A percentile compares a stretch with the other conserved stretches of the same genome.
Conservation (phyloP, 1,284 basidiomycete species). For the Gymnopus androsaceus region DNA sequence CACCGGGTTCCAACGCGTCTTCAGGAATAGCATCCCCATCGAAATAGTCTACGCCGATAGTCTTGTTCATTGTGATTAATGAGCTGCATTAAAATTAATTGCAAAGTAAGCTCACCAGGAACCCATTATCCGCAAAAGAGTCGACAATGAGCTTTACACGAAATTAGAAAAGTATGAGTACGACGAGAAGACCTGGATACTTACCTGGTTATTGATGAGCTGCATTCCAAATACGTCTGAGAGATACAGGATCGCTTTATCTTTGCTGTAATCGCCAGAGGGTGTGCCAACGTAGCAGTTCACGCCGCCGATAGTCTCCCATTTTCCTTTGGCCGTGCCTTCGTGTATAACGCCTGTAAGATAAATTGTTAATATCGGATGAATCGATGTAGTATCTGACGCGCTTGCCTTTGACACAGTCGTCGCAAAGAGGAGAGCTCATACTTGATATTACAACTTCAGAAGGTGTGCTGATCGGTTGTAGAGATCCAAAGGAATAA, state of each 20-base stretch:
- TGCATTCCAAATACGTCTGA: slow-evolving; percentile 48
- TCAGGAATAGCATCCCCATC: slow-evolving; percentile 56
- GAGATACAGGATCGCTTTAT: slow-evolving; percentile 55
- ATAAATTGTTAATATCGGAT: not conserved
- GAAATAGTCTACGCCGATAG: slow-evolving; percentile 58
- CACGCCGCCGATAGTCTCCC: slow-evolving; percentile 41
- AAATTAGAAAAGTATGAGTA: not conserved
- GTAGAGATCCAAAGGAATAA: not conserved
- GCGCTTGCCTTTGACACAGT: slow-evolving; percentile 48
- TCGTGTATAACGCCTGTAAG: slow-evolving; percentile 54
- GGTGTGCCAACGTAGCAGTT: slow-evolving; percentile 53
- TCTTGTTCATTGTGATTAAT: slow-evolving; percentile 11
- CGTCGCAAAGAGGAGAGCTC: slow-evolving; percentile 41
- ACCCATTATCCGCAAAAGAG: slow-evolving; percentile 54
- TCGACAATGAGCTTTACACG: slow-evolving; percentile 48
- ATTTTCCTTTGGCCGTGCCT: slow-evolving; percentile 35
- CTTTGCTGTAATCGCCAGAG: slow-evolving; percentile 45
- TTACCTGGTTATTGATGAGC: slow-evolving; percentile 9
- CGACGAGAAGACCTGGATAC: not conserved
- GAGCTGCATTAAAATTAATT: slow-evolving; percentile 34
- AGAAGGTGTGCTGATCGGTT: too few relatives aligned
- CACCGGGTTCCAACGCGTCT: slow-evolving; percentile 38
- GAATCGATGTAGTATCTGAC: not conserved
- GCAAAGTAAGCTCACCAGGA: slow-evolving; percentile 31
- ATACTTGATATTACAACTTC: too few relatives aligned